These are phyloP conservation scores for Mucor plumbeus DNA, from an alignment of 371 early-diverging fungal genomes.

Conservation along the genomic window DNA sequence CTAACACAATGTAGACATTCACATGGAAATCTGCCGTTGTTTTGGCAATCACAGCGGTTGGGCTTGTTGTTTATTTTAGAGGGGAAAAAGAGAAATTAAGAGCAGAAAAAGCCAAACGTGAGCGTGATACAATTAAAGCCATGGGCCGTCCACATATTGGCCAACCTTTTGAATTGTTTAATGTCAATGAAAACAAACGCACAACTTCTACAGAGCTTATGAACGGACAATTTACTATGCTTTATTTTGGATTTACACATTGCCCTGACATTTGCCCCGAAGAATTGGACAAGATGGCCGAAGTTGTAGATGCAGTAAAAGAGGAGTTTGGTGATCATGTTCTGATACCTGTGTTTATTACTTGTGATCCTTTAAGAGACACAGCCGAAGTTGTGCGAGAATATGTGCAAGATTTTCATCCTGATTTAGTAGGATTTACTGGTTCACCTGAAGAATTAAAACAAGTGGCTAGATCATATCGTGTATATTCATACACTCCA, in stretches of 20 bases:
- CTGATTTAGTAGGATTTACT: constrained; percentile 86
- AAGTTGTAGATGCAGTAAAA: constrained; percentile 76
- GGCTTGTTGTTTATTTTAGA: constrained; percentile 63
- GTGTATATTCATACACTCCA: constrained; percentile 86
- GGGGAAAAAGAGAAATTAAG: constrained; percentile 64
- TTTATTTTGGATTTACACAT: constrained; percentile 99
- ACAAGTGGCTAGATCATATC: constrained; percentile 81
- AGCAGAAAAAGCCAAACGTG: constrained; percentile 43
- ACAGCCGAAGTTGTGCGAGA: constrained; percentile 76
- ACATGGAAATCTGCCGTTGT: constrained; percentile 56
- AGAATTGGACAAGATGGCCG: constrained; percentile 96
- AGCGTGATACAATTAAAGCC: constrained; percentile 38
- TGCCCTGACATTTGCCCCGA: constrained; percentile 99
- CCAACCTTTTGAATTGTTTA: constrained; percentile 87
- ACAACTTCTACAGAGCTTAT: constrained; percentile 25
- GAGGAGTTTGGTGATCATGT: constrained; percentile 10
- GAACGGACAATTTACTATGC: constrained; percentile 78
- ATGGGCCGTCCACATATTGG: constrained; percentile 88
- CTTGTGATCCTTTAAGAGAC: constrained; percentile 94
- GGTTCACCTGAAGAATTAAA: constrained; percentile 83
- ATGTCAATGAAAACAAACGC: constrained; percentile 60
- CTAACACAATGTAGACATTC: constrained; percentile 38
- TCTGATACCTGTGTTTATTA: constrained; percentile 87
- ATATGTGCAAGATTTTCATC: constrained; percentile 91
- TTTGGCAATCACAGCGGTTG: constrained; percentile 64